Conservation (phyloP, 768 basidiomycete species). For the Symmetrospora coprosmae region DNA sequence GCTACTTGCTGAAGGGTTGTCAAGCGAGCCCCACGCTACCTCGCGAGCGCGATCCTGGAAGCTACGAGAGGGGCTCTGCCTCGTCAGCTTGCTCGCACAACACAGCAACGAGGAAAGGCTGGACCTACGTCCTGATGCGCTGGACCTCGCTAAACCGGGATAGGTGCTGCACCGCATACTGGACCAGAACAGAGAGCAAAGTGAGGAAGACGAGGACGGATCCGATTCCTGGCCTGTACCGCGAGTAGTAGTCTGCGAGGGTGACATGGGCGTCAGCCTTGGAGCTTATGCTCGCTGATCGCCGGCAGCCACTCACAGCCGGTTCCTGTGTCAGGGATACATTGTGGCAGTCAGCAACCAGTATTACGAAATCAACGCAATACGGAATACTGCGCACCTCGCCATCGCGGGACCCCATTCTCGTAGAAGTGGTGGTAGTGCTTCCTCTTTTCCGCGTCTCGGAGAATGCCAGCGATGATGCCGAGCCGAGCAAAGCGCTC, state of each 20-base stretch:
- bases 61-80: background rate
- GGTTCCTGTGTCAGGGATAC: conserved; percentile 23
- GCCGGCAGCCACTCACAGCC: conserved; percentile 23
- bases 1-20: conserved; percentile 42
- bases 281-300: background rate
- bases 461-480: conserved; percentile 65
- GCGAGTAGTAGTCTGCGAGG: conserved; percentile 78
- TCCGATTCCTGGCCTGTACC: conserved; percentile 83
- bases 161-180: conserved; percentile 62
- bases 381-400: conserved; percentile 40
- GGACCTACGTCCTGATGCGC: conserved; percentile 51
- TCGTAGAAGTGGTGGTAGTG: conserved; percentile 81
- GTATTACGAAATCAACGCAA: too few relatives aligned
- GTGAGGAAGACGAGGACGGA: conserved; percentile 65
- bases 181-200: conserved; percentile 61
- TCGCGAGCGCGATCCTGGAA: conserved; percentile 45
- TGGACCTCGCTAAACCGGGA: conserved; percentile 60
- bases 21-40: conserved; percentile 56
- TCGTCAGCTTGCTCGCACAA: background rate
- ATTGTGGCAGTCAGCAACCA: background rate
- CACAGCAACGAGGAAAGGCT: background rate
- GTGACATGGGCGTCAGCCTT: background rate
- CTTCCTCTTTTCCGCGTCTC: conserved; percentile 58
- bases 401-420: conserved; percentile 92
- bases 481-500: conserved; percentile 87